Conservation (phyloP, 495 filamentous ascomycete species). For the Xylaria venustula region DNA sequence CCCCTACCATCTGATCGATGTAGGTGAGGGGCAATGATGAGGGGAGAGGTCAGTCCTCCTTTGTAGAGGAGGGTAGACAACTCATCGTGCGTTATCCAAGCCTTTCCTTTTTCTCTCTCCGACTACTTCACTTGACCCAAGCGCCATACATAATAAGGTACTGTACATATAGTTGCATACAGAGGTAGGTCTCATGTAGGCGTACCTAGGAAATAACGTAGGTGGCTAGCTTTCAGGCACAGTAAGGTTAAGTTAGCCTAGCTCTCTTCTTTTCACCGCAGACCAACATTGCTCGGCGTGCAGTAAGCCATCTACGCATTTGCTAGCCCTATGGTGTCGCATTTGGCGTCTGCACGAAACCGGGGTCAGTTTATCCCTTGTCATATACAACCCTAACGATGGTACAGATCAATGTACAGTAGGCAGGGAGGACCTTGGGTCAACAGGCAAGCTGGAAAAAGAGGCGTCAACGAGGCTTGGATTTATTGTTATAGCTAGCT, state of each 20-base stretch:
- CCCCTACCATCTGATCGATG: background rate
- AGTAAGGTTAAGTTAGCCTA: background rate
- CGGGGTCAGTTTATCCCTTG: background rate
- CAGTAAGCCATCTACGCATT: conserved; percentile 7
- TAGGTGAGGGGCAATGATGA: conserved; percentile 11
- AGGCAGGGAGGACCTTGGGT: no score
- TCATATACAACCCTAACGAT: background rate
- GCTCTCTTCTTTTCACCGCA: conserved; percentile 6
- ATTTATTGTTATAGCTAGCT: no score
- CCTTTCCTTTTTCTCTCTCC: background rate
- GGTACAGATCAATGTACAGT: background rate
- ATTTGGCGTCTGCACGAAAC: conserved; percentile 3
- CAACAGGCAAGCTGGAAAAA: no score
- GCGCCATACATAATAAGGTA: background rate
- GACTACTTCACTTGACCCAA: conserved; percentile 8
- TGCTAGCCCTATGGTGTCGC: conserved; percentile 11
- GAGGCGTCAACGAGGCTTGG: background rate
- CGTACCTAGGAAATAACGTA: background rate
- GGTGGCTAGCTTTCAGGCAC: background rate
- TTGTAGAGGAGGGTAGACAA: conserved; percentile 18
- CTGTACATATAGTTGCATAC: conserved; percentile 5
- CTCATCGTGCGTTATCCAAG: conserved; percentile 17
- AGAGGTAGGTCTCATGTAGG: background rate
- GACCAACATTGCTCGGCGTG: background rate
- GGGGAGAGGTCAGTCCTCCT: background rate